Evolutionary conservation across 306 rosid genomes (phyloP).

Genomic region (Prunus campanulata): DNA sequence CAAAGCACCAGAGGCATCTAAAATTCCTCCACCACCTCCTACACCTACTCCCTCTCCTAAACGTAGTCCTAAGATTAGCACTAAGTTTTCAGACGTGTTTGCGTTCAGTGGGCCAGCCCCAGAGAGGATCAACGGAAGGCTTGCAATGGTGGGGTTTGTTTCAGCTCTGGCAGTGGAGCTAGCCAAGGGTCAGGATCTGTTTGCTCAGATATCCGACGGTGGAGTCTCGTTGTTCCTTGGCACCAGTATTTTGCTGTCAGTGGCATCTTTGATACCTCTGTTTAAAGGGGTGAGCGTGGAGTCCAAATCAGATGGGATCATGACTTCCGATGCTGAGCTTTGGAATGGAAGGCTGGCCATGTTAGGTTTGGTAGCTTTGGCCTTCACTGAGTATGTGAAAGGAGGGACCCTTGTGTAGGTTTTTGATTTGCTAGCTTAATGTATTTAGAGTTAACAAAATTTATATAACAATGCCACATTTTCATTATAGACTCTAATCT

Average conservation of each 20-base stretch:
- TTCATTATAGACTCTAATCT: not conserved
- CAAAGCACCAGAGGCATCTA: not conserved
- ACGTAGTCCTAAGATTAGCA: constrained; percentile 42
- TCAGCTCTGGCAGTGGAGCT: constrained; percentile 70
- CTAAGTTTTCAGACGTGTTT: constrained; percentile 51
- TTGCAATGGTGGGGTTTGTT: constrained; percentile 86
- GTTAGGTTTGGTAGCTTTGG: constrained; percentile 80
- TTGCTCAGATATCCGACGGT: constrained; percentile 58
- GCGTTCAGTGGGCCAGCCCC: constrained; percentile 88
- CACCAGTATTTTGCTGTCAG: constrained; percentile 47
- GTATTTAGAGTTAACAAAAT: not conserved
- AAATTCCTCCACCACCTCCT: not conserved
- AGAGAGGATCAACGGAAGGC: constrained; percentile 86
- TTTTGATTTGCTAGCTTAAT: not conserved
- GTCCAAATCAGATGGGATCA: constrained; percentile 51
- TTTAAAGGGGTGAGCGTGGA: constrained; percentile 67
- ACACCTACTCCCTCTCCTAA: not conserved
- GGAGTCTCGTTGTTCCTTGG: constrained; percentile 67
- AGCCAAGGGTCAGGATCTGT: constrained; percentile 59
- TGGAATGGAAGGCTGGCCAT: constrained; percentile 89
- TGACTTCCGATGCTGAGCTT: constrained; percentile 69
- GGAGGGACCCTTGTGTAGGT: constrained; percentile 62
- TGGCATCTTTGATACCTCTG: constrained; percentile 72
- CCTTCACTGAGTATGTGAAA: constrained; percentile 61
- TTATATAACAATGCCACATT: not conserved